Conservation (phyloP, 176 grass and related monocot species). For the Oryza brachyantha region DNA sequence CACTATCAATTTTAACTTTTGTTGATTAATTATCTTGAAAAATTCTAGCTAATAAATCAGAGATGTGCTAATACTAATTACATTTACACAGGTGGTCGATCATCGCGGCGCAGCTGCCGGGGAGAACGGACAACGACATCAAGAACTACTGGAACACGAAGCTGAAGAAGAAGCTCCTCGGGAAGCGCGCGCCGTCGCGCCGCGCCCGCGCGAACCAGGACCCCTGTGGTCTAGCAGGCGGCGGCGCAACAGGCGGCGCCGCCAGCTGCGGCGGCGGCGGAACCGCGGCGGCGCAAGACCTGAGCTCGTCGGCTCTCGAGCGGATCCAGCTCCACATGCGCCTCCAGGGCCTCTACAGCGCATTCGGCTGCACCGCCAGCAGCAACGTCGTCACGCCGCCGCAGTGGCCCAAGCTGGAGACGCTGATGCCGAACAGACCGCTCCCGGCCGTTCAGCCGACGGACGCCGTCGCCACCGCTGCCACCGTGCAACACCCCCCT, state of each 20-base stretch:
- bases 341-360: conserved; percentile 69
- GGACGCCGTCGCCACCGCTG: conserved; percentile 26
- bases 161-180: conserved; percentile 97
- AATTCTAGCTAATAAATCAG: not conserved
- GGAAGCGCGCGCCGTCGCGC: conserved; percentile 54
- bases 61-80: not conserved
- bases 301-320: conserved; percentile 74
- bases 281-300: conserved; percentile 25
- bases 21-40: not conserved
- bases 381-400: not conserved
- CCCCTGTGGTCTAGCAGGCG: conserved; percentile 3
- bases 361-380: conserved; percentile 34
- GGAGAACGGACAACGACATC: conserved; percentile 97
- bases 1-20: not conserved
- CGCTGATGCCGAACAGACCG: conserved; percentile 10
- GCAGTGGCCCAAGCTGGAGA: conserved; percentile 49
- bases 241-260: not conserved
- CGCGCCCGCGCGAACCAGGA: conserved; percentile 36
- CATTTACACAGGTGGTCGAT: conserved; percentile 99
- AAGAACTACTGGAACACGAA: conserved; percentile 99
- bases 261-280: not conserved
- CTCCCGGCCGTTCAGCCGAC: conserved; percentile 11
- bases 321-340: conserved; percentile 95
- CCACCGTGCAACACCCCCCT: conserved; percentile 6
- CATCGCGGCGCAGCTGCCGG: conserved; percentile 91